Evolutionary conservation across 768 basidiomycete genomes (phyloP).

Genomic region (Amanita inopinata): DNA sequence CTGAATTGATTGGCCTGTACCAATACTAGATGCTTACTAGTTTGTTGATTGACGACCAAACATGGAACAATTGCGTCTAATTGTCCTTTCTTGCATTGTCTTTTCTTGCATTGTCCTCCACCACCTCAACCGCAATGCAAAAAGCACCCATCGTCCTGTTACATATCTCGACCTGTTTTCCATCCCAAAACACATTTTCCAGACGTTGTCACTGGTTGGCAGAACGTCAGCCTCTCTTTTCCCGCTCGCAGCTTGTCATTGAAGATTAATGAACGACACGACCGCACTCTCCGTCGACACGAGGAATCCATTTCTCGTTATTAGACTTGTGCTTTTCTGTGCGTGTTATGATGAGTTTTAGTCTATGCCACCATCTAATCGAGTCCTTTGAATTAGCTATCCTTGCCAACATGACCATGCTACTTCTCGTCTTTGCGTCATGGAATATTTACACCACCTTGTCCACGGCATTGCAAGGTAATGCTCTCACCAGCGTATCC

Average conservation of each 20-base stretch:
- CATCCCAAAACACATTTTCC: background rate
- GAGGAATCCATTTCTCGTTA: slow-evolving; percentile 44
- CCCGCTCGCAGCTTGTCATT: background rate
- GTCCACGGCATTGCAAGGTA: slow-evolving; percentile 28
- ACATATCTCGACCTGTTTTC: too few species aligned
- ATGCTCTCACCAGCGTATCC: too few species aligned
- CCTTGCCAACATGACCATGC: slow-evolving; percentile 39
- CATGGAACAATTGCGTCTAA: too few species aligned
- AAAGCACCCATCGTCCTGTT: too few species aligned
- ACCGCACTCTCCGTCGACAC: slow-evolving; percentile 20
- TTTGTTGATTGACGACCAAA: too few species aligned
- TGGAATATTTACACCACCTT: slow-evolving; percentile 42
- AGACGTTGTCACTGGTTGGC: background rate
- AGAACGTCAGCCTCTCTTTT: background rate
- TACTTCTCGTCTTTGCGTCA: slow-evolving; percentile 44
- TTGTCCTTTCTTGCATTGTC: too few species aligned
- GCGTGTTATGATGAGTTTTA: too few species aligned
- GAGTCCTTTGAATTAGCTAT: slow-evolving; percentile 20
- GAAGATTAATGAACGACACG: slow-evolving; percentile 8
- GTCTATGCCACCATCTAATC: too few species aligned
- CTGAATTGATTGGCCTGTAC: too few species aligned
- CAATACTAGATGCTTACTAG: too few species aligned
- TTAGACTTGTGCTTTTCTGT: slow-evolving; percentile 53
- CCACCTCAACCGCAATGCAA: too few species aligned
- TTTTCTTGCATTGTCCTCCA: too few species aligned